Conservation (phyloP, 371 early-diverging fungal species). For the Mortierella sp. region DNA sequence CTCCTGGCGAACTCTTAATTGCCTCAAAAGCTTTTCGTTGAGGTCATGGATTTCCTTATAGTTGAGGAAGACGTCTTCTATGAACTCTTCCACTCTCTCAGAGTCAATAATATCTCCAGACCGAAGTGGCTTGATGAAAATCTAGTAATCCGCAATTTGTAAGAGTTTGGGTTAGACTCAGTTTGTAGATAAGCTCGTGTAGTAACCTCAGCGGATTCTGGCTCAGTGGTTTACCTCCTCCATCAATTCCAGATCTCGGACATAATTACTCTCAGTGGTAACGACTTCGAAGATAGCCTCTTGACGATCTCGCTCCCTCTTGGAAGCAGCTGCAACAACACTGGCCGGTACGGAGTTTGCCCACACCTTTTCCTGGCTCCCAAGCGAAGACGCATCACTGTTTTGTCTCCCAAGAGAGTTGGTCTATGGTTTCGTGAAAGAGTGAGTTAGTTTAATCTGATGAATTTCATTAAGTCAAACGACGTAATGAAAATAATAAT, state of each 20-base stretch:
- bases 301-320: slow-evolving; percentile 87
- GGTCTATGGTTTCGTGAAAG: slow-evolving; percentile 12
- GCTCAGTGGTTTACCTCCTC: slow-evolving; percentile 67
- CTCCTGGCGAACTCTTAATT: slow-evolving; percentile 79
- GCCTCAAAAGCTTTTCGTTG: slow-evolving; percentile 75
- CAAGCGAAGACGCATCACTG: slow-evolving; percentile 34
- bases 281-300: slow-evolving; percentile 94
- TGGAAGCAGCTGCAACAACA: slow-evolving; percentile 77
- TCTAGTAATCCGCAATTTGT: slow-evolving; percentile 42
- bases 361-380: slow-evolving; percentile 66
- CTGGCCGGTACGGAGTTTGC: slow-evolving; percentile 74
- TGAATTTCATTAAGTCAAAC: background rate
- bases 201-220: background rate
- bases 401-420: slow-evolving; percentile 39
- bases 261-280: slow-evolving; percentile 89
- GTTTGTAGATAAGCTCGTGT: background rate
- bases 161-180: background rate
- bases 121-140: slow-evolving; percentile 82
- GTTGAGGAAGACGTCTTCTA: slow-evolving; percentile 86
- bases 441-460: background rate
- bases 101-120: slow-evolving; percentile 72
- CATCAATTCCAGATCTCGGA: slow-evolving; percentile 82
- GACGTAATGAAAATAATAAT: background rate
- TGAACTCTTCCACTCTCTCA: slow-evolving; percentile 69
- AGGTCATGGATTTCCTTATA: slow-evolving; percentile 75